Evolutionary conservation across 2,329 filamentous ascomycete genomes (phyloP), one percentile per base, ranked within the genome.

Genomic region (Endoconidiophora polonica): DNA sequence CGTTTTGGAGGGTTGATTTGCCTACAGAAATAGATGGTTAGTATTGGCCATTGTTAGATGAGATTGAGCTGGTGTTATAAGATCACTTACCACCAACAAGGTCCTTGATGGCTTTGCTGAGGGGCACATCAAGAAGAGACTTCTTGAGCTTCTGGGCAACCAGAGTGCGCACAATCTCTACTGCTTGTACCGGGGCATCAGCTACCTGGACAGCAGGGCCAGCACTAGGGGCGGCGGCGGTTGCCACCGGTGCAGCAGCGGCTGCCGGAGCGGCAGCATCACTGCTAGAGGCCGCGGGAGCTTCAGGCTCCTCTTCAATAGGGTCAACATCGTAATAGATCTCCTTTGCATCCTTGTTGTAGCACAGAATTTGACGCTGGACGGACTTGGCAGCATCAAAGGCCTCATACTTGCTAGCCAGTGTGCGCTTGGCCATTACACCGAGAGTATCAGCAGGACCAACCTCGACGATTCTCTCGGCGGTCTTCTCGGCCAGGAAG

Each of bases 261-360:
- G 71, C 65, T 5, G 77, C 70, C 26, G 75, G 67, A 29, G 78
- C 65, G 23, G 75, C 66, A 38, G 72, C 61, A 4, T 72, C 60
- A 45, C 73, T 62, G 37, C 72, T 61, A 48, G 74, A 63, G 55
- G 67, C 62, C 22, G 72, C 67, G 10, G 70, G 64, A 1, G 80
- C 70, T 60, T 83, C 82, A 44, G 83, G 76, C 66, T 96, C 91
- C 52, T 98, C 91, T 61, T 93, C 86, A 26, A 94, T 72, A 0
- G 91, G 91, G 61, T 98, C 91, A 42, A 94, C 88, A 63, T 95
- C 90, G 67, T 98, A 98, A 73, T 98, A 98, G 57, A 98, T 98
- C 66, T 98, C 91, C 66, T 95, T 96, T 51, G 87, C 84, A 62
- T 98, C 91, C 68, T 98, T 98, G 74, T 94, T 96, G 73, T 96